Evolutionary conservation across 164 flowering plant genomes (phyloP).

Genomic region (Santalum album): DNA sequence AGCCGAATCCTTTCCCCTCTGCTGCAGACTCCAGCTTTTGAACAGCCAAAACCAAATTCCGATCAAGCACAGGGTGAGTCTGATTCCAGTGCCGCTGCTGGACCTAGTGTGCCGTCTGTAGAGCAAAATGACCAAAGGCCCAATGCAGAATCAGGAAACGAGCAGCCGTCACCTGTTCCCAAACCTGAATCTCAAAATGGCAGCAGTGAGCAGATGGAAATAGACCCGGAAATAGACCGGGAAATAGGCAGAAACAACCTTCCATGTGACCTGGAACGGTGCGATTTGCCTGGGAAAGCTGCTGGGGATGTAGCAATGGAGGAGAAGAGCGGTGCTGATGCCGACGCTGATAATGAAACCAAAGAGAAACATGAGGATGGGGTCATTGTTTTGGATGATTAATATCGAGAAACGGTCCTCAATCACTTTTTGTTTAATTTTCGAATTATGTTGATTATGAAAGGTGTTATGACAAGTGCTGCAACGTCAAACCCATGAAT

Average conservation of each 20-base stretch:
- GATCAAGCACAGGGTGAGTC: constrained; percentile 8
- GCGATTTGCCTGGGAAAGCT: no score
- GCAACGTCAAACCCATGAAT: no score
- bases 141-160: constrained; percentile 1
- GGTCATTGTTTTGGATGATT: constrained; percentile 33
- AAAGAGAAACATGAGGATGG: constrained; percentile 11
- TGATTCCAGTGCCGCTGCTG: constrained; percentile 2
- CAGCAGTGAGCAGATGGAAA: neutral
- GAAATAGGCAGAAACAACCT: no score
- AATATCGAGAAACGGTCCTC: no score
- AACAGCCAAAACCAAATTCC: neutral
- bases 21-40: constrained; percentile 5
- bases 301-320: constrained; percentile 16
- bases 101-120: neutral
- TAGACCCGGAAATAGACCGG: constrained; percentile 5
- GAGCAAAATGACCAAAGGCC: constrained; percentile 5
- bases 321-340: constrained; percentile 5
- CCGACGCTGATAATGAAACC: constrained; percentile 5
- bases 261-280: no score
- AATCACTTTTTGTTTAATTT: no score
- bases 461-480: no score
- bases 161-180: constrained; percentile 7
- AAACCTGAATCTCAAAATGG: constrained; percentile 8
- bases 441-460: no score
- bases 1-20: constrained; percentile 26